Conservation (phyloP, 2,329 filamentous ascomycete species). For the Davidsoniella neocaledoniae region DNA sequence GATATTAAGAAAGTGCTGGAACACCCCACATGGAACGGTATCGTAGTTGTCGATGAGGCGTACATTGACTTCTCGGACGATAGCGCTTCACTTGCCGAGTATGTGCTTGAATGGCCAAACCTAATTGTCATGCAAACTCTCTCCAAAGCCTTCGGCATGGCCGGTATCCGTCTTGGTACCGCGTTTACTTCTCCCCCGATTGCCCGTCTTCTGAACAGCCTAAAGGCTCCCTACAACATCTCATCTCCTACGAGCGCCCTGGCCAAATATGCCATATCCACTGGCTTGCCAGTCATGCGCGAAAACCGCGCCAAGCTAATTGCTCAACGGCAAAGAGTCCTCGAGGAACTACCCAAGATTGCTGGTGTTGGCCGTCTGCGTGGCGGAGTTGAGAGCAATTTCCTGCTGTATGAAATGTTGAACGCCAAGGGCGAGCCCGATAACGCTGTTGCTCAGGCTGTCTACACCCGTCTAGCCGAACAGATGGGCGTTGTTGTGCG, state of each 20-base stretch:
- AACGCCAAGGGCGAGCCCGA: slow-evolving; percentile 56
- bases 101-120: slow-evolving; percentile 85
- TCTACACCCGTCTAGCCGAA: slow-evolving; percentile 77
- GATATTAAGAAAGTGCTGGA: slow-evolving; percentile 59
- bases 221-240: slow-evolving; percentile 96
- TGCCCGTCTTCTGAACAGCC: slow-evolving; percentile 65
- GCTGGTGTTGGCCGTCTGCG: slow-evolving; percentile 64
- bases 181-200: slow-evolving; percentile 65
- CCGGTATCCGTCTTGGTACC: slow-evolving; percentile 77
- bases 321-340: slow-evolving; percentile 57
- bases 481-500: slow-evolving; percentile 77
- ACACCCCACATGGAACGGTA: slow-evolving; percentile 86
- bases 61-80: slow-evolving; percentile 82
- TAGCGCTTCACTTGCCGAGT: slow-evolving; percentile 69
- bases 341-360: slow-evolving; percentile 56
- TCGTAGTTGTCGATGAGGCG: slow-evolving; percentile 86
- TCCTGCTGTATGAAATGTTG: slow-evolving; percentile 78
- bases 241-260: slow-evolving; percentile 73
- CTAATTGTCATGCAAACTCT: slow-evolving; percentile 95
- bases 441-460: slow-evolving; percentile 58
- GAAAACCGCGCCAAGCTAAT: slow-evolving; percentile 53
- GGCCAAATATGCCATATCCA: slow-evolving; percentile 54
- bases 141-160: slow-evolving; percentile 94
- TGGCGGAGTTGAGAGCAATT: slow-evolving; percentile 73
- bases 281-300: slow-evolving; percentile 58